Conservation (phyloP, 805 yeast genomes). For the Diddensiella transvaalensis region DNA sequence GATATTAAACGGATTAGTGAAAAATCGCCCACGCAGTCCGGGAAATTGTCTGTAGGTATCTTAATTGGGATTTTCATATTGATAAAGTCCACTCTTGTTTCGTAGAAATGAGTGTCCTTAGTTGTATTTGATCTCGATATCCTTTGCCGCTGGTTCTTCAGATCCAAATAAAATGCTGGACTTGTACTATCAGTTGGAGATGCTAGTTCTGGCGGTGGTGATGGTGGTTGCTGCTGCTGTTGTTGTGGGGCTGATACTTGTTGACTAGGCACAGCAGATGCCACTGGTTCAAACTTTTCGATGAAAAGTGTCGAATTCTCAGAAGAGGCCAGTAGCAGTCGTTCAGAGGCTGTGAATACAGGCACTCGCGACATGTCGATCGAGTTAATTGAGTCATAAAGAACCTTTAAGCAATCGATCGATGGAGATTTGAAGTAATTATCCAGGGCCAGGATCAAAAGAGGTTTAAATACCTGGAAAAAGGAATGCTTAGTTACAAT, state of each 20-base stretch:
- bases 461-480: conserved; percentile 57
- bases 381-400: conserved; percentile 31
- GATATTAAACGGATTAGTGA: conserved; percentile 29
- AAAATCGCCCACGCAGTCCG: conserved; percentile 34
- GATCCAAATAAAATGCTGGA: conserved; percentile 26
- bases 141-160: conserved; percentile 25
- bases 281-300: conserved; percentile 25
- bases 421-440: conserved; percentile 38
- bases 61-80: conserved; percentile 31
- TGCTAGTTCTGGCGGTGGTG: conserved; percentile 5
- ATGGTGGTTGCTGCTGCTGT: neutral
- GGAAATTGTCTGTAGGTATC: conserved; percentile 31
- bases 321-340: conserved; percentile 26
- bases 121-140: conserved; percentile 15
- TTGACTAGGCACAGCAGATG: neutral
- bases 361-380: conserved; percentile 32
- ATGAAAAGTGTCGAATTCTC: conserved; percentile 25
- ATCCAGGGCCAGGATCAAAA: conserved; percentile 52
- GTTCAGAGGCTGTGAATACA: conserved; percentile 25
- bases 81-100: conserved; percentile 27
- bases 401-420: conserved; percentile 22
- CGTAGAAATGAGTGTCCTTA: conserved; percentile 33
- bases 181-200: neutral
- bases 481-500: conserved; percentile 51
- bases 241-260: conserved; percentile 2